Percentiles rank a stretch among this genome's conserved stretches.
Evolutionary conservation across 768 basidiomycete species (phyloP).

Genomic region (Jaapia argillacea): DNA sequence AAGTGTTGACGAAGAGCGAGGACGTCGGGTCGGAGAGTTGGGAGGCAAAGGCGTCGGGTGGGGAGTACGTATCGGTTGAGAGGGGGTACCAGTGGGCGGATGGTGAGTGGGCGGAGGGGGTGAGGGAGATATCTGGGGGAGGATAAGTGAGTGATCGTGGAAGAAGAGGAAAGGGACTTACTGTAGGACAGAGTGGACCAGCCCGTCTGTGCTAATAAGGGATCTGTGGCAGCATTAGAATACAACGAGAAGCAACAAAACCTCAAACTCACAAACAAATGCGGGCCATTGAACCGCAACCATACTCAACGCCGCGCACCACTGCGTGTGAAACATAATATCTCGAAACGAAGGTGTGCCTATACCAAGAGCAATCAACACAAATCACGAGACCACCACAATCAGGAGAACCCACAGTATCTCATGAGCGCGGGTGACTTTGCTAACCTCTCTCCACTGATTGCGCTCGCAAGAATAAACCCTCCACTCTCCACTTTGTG

Average conservation of each 20-base stretch:
- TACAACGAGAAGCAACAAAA: neutral
- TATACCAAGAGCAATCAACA: slow-evolving; percentile 19
- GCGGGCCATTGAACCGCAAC: slow-evolving; percentile 93
- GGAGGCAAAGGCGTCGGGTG: slow-evolving; percentile 60
- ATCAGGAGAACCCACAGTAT: slow-evolving; percentile 53
- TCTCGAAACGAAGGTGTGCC: slow-evolving; percentile 91
- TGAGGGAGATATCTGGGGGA: slow-evolving; percentile 61
- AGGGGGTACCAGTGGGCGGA: slow-evolving; percentile 59
- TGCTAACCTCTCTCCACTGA: slow-evolving; percentile 85
- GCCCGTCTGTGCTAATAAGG: slow-evolving; percentile 77
- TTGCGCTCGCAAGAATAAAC: slow-evolving; percentile 84
- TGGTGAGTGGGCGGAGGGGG: slow-evolving; percentile 34
- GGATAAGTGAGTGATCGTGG: slow-evolving; percentile 6
- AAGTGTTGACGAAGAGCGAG: slow-evolving; percentile 65
- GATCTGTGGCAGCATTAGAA: slow-evolving; percentile 41
- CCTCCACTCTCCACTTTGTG: slow-evolving; percentile 72
- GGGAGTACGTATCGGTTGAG: slow-evolving; percentile 41
- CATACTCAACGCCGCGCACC: slow-evolving; percentile 84
- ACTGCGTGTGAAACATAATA: slow-evolving; percentile 88
- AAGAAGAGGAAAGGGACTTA: slow-evolving; percentile 21
- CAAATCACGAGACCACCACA: slow-evolving; percentile 3
- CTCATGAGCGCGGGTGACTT: slow-evolving; percentile 79
- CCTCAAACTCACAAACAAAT: slow-evolving; percentile 67
- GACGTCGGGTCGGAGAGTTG: slow-evolving; percentile 66
- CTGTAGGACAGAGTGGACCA: slow-evolving; percentile 83